Base-by-base conservation (phyloP, 805 yeast species). In the Kuraishia cidri region DNA sequence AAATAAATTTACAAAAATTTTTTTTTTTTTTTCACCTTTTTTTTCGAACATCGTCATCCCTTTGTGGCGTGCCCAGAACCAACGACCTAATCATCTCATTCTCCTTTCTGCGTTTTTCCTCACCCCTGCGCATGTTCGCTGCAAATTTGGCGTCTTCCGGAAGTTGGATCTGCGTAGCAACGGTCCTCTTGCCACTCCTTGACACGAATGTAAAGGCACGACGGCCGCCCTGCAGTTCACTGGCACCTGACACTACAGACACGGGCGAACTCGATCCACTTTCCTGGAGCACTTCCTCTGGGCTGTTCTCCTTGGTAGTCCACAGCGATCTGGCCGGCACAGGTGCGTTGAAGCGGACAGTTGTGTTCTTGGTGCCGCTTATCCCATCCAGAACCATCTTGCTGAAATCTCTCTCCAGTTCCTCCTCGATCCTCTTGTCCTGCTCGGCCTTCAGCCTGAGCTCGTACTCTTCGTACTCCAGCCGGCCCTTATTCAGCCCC, bases 121-220 rank as follows among this genome's bases (percentile, higher is more conserved):
- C 72, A 37, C 73, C 76, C 39, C 62, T 63, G 17, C 64, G 43
- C 12, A 77, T 66, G 20, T 64, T 66, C 22, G 67, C 62, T 0
- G 74, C 79, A 47, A 81, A 68, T 34, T 61, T 67, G 17, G 68
- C 66, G 37, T 72, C 60, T 1, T 64, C 53, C 0, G 87, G 86
- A 23, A 82, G 52, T 4, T 48, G 52, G 17, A 80, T 47, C 22
- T 57, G 62, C 31, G 65, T 64, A 2, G 71, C 55, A 25, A 56
- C 52, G 3, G 62, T 52, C 38, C 58, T 65, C 43, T 66, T 68
- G 14, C 78, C 81, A 18, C 63, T 53, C 41, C 65, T 73, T 6
- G 79, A 69, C 33, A 80, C 50, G 34, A 80, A 62, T 3, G 72
- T 68, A 48, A 79, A 79, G 10, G 29, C 22, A 30, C n/a, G n/a